Conservation (phyloP, 2,329 filamentous ascomycete species). For the Cytospora mali region DNA sequence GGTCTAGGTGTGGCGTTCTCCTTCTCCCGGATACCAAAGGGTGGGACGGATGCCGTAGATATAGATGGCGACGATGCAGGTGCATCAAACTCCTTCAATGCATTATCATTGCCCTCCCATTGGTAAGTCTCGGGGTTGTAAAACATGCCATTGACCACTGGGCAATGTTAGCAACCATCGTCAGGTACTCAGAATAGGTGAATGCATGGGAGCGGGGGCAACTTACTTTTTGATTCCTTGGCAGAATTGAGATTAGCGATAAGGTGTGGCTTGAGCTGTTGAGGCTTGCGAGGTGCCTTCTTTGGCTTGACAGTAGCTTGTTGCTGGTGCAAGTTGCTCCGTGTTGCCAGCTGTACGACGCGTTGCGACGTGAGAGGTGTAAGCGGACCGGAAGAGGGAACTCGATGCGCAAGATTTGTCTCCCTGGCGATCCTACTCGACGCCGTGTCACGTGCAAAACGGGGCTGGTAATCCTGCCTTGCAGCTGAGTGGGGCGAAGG, state of each 20-base stretch:
- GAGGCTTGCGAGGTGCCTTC: slow-evolving; percentile 57
- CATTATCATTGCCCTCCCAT: slow-evolving; percentile 97
- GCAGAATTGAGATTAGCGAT: slow-evolving; percentile 80
- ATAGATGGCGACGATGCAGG: slow-evolving; percentile 55
- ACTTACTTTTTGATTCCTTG: slow-evolving; percentile 79
- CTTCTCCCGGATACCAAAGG: slow-evolving; percentile 53
- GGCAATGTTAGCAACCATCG: slow-evolving; percentile 19
- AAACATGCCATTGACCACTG: slow-evolving; percentile 91
- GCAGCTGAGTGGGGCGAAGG: slow-evolving; percentile 55
- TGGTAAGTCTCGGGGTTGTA: slow-evolving; percentile 86
- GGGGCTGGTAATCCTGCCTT: slow-evolving; percentile 56
- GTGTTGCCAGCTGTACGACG: slow-evolving; percentile 54
- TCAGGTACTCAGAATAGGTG: too few relatives aligned
- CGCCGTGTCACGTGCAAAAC: slow-evolving; percentile 66
- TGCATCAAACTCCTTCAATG: slow-evolving; percentile 75
- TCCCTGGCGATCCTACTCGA: slow-evolving; percentile 68
- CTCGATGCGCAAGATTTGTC: slow-evolving; percentile 61
- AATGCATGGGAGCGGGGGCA: slow-evolving; percentile 6
- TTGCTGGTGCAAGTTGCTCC: slow-evolving; percentile 49
- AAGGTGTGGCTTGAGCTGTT: slow-evolving; percentile 76
- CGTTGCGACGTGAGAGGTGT: slow-evolving; percentile 59
- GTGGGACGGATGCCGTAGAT: slow-evolving; percentile 50
- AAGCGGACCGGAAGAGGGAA: slow-evolving; percentile 55
- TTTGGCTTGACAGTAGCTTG: slow-evolving; percentile 52
- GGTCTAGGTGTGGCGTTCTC: slow-evolving; percentile 64